A percentile compares a stretch with the other conserved stretches of the same genome.
Conservation (phyloP, 306 rosid genomes). For the Crotalaria pallida region DNA sequence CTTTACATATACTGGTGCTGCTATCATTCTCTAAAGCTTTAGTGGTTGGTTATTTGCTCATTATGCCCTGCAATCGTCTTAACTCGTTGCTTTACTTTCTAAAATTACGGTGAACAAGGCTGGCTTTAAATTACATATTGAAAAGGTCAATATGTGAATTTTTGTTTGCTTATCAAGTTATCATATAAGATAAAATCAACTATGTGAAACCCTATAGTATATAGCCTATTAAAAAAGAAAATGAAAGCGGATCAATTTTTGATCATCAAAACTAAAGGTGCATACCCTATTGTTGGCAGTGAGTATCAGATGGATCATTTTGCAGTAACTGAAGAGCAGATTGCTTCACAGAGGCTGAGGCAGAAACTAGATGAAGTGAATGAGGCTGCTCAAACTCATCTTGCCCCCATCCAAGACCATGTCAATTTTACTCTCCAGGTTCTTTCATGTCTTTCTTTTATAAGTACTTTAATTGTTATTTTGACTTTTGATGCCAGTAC, state of each 20-base stretch:
- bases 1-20: not conserved
- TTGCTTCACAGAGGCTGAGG: conserved; percentile 58
- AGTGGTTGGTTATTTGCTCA: not conserved
- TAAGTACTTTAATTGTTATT: not conserved
- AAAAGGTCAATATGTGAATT: not conserved
- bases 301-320: conserved; percentile 43
- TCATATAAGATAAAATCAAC: not conserved
- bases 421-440: conserved; percentile 97
- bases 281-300: not conserved
- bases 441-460: not conserved
- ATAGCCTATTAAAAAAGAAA: not conserved
- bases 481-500: not conserved
- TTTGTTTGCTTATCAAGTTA: no score
- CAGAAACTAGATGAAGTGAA: conserved; percentile 77
- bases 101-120: not conserved
- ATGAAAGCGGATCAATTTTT: not conserved
- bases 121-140: not conserved
- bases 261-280: conserved; percentile 3
- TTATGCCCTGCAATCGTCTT: not conserved
- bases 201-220: not conserved
- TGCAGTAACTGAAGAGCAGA: conserved; percentile 74
- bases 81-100: not conserved
- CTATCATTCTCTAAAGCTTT: not conserved
- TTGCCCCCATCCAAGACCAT: conserved; percentile 79
- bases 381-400: conserved; percentile 65